Percentiles rank a stretch among this genome's conserved stretches.
These are phyloP conservation scores for Stentor coeruleus DNA, from an alignment of 73 alveolate species.

Conservation along the genomic window DNA sequence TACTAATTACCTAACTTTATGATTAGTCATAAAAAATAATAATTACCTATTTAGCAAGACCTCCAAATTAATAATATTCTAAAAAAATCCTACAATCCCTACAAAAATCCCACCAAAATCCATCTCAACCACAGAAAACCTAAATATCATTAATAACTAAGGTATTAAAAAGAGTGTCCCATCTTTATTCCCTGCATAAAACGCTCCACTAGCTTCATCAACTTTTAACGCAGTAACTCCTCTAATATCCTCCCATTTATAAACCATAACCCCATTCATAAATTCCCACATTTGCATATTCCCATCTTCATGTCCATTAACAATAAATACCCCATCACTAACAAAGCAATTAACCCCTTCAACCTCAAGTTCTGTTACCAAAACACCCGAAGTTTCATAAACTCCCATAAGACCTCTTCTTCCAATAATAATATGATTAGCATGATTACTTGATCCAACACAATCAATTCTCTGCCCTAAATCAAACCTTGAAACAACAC, in stretches of 20 bases:
- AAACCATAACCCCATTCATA: background rate
- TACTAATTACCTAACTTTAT: no score
- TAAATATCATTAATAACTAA: background rate
- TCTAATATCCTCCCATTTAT: background rate
- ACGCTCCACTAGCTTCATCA: background rate
- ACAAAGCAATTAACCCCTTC: background rate
- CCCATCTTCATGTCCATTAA: conserved; percentile 7
- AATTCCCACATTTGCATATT: background rate
- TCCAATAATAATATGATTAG: background rate
- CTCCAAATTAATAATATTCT: no score
- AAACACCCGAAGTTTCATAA: background rate
- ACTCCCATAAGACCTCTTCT: background rate
- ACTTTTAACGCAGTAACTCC: background rate
- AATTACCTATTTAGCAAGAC: no score
- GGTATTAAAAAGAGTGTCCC: background rate
- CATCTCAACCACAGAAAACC: no score
- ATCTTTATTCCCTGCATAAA: background rate
- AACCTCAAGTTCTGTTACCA: background rate
- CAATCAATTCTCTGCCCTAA: background rate
- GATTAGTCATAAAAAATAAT: no score
- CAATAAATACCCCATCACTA: conserved; percentile 13
- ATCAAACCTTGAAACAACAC: background rate
- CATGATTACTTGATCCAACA: background rate
- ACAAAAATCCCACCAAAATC: no score
- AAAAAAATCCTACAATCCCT: no score